These are phyloP conservation scores for Suhomyces sp. DNA, from an alignment of 805 yeast species.

Conservation along the genomic window DNA sequence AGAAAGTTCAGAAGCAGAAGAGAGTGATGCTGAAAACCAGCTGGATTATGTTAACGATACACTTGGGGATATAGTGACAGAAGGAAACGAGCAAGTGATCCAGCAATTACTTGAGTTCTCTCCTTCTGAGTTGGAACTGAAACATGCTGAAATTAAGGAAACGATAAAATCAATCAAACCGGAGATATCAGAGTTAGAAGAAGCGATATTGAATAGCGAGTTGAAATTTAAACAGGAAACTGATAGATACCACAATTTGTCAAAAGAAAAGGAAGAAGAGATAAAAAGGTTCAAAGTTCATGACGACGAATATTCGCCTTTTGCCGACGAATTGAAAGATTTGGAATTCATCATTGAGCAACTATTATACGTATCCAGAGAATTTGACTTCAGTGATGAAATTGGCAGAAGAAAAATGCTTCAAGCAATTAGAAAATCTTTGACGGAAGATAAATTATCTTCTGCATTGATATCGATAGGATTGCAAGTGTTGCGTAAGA, in stretches of 20 bases:
- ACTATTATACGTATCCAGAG: conserved; percentile 59
- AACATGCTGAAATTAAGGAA: conserved; percentile 8
- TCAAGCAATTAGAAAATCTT: conserved; percentile 44
- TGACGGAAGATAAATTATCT: conserved; percentile 54
- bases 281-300: conserved; percentile 9
- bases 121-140: conserved; percentile 10
- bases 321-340: conserved; percentile 50
- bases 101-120: conserved; percentile 11
- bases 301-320: conserved; percentile 23
- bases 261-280: conserved; percentile 9
- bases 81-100: conserved; percentile 12
- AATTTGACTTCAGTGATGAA: conserved; percentile 86
- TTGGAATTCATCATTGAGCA: conserved; percentile 75
- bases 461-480: conserved; percentile 55
- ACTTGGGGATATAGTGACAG: conserved; percentile 13
- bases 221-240: conserved; percentile 9
- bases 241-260: conserved; percentile 9
- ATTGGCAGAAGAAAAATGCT: conserved; percentile 80
- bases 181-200: conserved; percentile 8
- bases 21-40: background rate
- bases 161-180: conserved; percentile 4
- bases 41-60: background rate
- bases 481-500: conserved; percentile 61
- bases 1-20: background rate
- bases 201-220: conserved; percentile 7